phyloP scores from a whole-genome alignment of 305 asterid species.

The Fraxinus paxiana region DNA sequence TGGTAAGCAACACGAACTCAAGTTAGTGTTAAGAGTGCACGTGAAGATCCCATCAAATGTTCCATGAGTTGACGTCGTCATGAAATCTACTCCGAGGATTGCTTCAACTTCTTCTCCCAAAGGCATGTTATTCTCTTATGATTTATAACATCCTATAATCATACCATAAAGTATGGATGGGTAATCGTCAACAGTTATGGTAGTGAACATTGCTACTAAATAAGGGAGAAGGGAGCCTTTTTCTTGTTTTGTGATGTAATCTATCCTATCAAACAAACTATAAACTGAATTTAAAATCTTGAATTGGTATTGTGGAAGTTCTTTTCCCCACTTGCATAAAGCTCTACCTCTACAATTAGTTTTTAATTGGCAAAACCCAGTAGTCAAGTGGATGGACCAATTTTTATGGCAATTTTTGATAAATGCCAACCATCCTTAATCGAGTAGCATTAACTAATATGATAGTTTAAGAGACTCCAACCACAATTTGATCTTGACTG shows the following conservation, averaged over 20 bases:
- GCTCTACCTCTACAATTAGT: neutral
- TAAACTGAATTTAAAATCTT: neutral
- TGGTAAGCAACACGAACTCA: neutral
- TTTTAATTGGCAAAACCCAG: neutral
- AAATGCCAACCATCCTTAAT: neutral
- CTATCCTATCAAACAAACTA: neutral
- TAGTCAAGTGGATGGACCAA: neutral
- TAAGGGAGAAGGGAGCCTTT: neutral
- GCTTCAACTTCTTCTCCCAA: neutral
- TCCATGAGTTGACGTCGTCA: neutral
- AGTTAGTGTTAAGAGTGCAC: neutral
- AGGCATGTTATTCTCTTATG: neutral
- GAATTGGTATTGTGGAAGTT: neutral
- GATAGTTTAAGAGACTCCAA: neutral
- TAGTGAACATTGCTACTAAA: neutral
- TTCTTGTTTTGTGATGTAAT: neutral
- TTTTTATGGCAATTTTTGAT: neutral
- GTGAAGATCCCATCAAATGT: neutral
- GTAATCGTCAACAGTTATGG: neutral
- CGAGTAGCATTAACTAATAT: neutral
- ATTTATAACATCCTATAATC: neutral
- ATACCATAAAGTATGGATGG: neutral
- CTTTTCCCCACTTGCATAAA: neutral
- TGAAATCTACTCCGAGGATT: neutral
- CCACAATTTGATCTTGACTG: neutral